Evolutionary conservation across 2,329 filamentous ascomycete species (phyloP).

Genomic region (Alternaria infectoria): DNA sequence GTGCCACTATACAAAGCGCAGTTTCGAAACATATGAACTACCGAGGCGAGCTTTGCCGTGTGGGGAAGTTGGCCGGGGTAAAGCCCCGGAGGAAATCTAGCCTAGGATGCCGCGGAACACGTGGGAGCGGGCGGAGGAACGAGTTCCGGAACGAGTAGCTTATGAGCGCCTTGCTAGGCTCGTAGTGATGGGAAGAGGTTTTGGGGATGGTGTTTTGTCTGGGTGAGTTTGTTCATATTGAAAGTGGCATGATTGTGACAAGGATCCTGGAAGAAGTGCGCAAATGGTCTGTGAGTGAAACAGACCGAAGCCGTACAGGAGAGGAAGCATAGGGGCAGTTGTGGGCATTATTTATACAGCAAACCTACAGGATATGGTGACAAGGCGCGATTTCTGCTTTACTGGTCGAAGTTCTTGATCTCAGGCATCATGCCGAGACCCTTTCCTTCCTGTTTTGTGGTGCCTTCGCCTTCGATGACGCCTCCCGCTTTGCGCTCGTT

Average conservation of each 20-base stretch:
- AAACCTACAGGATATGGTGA: conserved; percentile 1
- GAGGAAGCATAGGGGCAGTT: not conserved
- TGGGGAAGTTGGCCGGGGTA: not conserved
- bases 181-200: not conserved
- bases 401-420: conserved; percentile 55
- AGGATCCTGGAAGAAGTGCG: not conserved
- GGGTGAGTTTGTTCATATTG: not conserved
- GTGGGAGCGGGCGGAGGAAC: not conserved
- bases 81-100: not conserved
- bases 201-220: not conserved
- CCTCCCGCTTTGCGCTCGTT: conserved; percentile 69
- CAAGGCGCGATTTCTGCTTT: conserved; percentile 1
- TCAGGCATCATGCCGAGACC: conserved; percentile 60
- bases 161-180: not conserved
- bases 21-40: conserved; percentile 13
- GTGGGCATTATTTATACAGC: conserved; percentile 1
- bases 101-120: not conserved
- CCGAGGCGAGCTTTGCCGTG: not conserved
- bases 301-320: not conserved
- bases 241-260: not conserved
- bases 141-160: not conserved
- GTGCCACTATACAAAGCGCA: not conserved
- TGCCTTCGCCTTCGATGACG: conserved; percentile 49
- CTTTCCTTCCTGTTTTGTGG: conserved; percentile 41
- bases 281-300: not conserved